Conservation (phyloP, 768 basidiomycete species). For the Psilocybe sp. region DNA sequence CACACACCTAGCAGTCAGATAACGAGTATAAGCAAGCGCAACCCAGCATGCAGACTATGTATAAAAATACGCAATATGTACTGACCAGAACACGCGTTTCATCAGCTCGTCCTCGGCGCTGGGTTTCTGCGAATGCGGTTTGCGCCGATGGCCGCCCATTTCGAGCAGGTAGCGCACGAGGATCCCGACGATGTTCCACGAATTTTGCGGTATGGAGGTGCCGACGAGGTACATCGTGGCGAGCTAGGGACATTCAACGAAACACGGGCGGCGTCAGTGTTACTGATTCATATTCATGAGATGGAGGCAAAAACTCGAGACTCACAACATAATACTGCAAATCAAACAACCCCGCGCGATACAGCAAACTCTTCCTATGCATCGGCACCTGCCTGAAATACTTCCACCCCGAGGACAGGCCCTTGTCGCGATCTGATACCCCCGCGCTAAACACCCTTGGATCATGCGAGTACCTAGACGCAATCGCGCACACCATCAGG, state of each 20-base stretch:
- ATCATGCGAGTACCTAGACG: constrained; percentile 53
- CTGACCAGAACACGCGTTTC: constrained; percentile 56
- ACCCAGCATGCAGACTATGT: too few relatives aligned
- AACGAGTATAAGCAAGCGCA: not conserved
- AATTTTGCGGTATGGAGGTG: constrained; percentile 46
- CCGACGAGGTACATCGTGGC: constrained; percentile 33
- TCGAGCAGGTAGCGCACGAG: constrained; percentile 64
- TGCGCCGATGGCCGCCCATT: constrained; percentile 57
- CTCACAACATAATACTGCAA: constrained; percentile 65
- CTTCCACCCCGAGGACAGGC: constrained; percentile 53
- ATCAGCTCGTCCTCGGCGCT: constrained; percentile 55
- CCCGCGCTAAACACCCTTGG: constrained; percentile 33
- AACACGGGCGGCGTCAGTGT: not conserved
- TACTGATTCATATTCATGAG: constrained; percentile 1
- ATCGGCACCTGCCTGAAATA: constrained; percentile 61
- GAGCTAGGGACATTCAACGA: constrained; percentile 15
- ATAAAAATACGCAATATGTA: too few relatives aligned
- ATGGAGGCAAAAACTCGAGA: constrained; percentile 21
- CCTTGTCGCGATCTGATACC: constrained; percentile 26
- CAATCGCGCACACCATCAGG: constrained; percentile 65
- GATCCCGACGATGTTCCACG: constrained; percentile 54
- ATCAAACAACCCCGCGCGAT: constrained; percentile 60
- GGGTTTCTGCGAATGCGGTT: constrained; percentile 26
- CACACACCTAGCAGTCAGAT: constrained; percentile 22
- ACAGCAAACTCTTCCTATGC: constrained; percentile 55